A percentile compares a stretch with the other conserved stretches of the same genome.
These are phyloP conservation scores for Angophora floribunda DNA, from an alignment of 345 rosid species.

Conservation along the genomic window DNA sequence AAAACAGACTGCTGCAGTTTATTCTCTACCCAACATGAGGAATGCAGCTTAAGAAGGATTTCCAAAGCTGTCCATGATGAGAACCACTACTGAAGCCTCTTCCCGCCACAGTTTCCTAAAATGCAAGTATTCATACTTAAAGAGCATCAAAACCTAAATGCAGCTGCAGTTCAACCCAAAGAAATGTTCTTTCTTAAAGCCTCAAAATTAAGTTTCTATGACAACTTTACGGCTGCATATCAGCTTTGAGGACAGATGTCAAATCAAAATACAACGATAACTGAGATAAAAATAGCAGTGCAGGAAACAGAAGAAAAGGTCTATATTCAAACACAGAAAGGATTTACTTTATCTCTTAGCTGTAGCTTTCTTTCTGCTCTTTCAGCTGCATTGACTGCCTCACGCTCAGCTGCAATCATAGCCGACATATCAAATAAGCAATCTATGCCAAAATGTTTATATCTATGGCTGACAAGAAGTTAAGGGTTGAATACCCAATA, in stretches of 20 bases:
- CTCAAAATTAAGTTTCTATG: background rate
- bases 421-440: background rate
- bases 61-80: background rate
- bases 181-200: background rate
- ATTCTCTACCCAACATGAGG: background rate
- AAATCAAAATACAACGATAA: background rate
- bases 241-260: background rate
- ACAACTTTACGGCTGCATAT: background rate
- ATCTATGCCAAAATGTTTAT: background rate
- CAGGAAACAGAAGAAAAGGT: background rate
- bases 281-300: background rate
- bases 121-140: background rate
- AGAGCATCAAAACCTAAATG: background rate
- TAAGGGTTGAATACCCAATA: background rate
- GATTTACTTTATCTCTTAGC: constrained; percentile 76
- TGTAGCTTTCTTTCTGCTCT: constrained; percentile 83
- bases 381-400: constrained; percentile 84
- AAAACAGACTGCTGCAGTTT: background rate
- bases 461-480: background rate
- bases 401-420: constrained; percentile 67
- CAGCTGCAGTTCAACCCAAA: background rate
- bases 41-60: background rate
- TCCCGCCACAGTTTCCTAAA: background rate
- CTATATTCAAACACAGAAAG: background rate
- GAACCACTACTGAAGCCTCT: background rate